These are phyloP conservation scores for Aspergillus oerlinghausenensis DNA, from an alignment of 2,329 filamentous ascomycete species.

Conservation along the genomic window DNA sequence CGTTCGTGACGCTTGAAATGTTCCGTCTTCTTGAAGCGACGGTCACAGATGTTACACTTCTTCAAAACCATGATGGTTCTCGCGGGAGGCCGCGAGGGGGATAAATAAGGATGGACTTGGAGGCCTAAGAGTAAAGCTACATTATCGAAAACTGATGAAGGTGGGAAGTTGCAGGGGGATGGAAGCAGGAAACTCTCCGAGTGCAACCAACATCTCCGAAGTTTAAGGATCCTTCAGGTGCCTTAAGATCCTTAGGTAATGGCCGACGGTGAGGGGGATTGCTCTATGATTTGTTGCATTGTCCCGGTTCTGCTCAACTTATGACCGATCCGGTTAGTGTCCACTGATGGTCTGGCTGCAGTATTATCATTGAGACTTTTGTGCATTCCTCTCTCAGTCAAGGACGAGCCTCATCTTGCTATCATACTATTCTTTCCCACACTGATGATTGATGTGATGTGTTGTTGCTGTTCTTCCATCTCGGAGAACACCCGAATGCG, in stretches of 20 bases:
- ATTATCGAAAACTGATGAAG: conserved; percentile 1
- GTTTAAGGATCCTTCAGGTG: too few species aligned
- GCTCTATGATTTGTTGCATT: not conserved
- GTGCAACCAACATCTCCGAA: not conserved
- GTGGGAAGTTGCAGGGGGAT: not conserved
- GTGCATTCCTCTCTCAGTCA: not conserved
- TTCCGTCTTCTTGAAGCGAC: conserved; percentile 53
- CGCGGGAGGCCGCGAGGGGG: conserved; percentile 5
- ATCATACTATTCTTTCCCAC: not conserved
- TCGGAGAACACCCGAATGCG: not conserved
- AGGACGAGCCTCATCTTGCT: not conserved
- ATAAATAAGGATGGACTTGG: not conserved
- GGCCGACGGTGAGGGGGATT: not conserved
- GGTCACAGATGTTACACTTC: conserved; percentile 48
- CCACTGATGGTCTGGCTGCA: not conserved
- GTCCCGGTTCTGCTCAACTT: not conserved
- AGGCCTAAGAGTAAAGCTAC: conserved; percentile 3
- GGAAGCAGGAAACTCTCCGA: not conserved
- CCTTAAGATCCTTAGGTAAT: not conserved
- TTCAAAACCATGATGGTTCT: conserved; percentile 36
- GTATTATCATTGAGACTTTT: not conserved
- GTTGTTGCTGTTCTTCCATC: not conserved
- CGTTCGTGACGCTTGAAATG: conserved; percentile 54
- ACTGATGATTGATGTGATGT: not conserved
- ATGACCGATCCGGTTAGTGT: not conserved